Base-by-base conservation (phyloP, 345 rosid species). In the Ailanthus altissimus region DNA sequence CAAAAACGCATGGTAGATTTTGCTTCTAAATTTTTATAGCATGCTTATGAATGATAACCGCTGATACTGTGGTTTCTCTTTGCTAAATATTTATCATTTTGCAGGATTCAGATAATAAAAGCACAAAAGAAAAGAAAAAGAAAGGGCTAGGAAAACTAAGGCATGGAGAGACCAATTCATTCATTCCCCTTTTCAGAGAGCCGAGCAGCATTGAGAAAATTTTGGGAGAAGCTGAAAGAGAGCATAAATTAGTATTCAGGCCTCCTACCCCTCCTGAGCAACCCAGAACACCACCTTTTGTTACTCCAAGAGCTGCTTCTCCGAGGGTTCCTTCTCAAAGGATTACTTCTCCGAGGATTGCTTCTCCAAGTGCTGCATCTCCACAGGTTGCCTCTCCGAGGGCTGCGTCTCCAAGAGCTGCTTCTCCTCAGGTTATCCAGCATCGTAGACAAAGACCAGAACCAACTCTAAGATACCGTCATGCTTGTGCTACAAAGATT, bases 141-240 rank as follows among this genome's bases (percentile, higher is more conserved):
- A 87, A 90, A 78, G 92, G 90, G 36, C 71, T 84, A 12, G 89
- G 85, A 65, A 88, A 86, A 74, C 79, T 74, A 61, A 89, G 84
- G 70, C 85, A 81, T 84, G 93, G 95, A 61, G 90, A 94, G 86
- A 87, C 86, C 75, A 90, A 87, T 82, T 89, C 97, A 67, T 91
- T 92, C 82, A 89, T 94, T 79, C 98, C 98, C 6, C 82, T 86
- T 53, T 92, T 94, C 80, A 89, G 90, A 80, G 86, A 83, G 79
- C 97, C 99, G 0, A 97, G 98, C 78, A 97, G 98, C 81, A 87
- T 97, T 47, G 99, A 97, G 84, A 86, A 91, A 84, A 97, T 97
- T 58, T 83, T 97, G 66, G 96, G 86, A 70, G 99, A 97, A 66
- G 99, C 95, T 15, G 99, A 97, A 84, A 83, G 93, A 74, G 99